A percentile compares a stretch with the other conserved stretches of the same genome.
Evolutionary conservation across 2,329 filamentous ascomycete species (phyloP).

Genomic region (Orbilia ellipsospora): DNA sequence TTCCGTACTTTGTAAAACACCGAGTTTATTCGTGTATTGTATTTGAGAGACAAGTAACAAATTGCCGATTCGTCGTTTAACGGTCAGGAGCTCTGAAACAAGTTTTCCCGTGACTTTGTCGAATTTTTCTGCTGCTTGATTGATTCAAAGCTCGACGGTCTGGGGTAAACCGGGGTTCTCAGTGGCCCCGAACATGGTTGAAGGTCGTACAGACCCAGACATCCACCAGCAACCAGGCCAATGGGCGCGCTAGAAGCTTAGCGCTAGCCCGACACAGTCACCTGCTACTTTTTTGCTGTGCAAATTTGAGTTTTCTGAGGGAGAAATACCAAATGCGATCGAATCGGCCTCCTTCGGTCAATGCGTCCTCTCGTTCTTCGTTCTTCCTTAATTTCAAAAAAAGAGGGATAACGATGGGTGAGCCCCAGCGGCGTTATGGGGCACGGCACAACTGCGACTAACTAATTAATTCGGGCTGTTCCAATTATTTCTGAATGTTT

Average conservation of each 20-base stretch:
- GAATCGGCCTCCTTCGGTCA: slow-evolving; percentile 36
- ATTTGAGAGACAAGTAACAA: slow-evolving; percentile 19
- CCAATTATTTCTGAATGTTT: neutral
- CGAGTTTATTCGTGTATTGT: slow-evolving; percentile 14
- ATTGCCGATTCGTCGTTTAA: slow-evolving; percentile 49
- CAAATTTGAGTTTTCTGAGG: slow-evolving; percentile 17
- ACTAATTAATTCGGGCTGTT: slow-evolving; percentile 29
- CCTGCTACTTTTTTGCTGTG: slow-evolving; percentile 49
- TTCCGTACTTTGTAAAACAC: no score
- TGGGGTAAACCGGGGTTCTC: slow-evolving; percentile 47
- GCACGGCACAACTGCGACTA: slow-evolving; percentile 35
- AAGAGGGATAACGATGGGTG: slow-evolving; percentile 3
- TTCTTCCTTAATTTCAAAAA: slow-evolving; percentile 15
- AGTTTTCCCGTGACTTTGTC: slow-evolving; percentile 49
- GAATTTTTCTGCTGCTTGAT: slow-evolving; percentile 14
- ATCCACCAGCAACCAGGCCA: slow-evolving; percentile 26
- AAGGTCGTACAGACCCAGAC: slow-evolving; percentile 52
- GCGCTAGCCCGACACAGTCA: slow-evolving; percentile 49
- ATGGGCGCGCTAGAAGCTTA: slow-evolving; percentile 48
- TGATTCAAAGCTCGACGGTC: slow-evolving; percentile 2
- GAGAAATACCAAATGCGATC: slow-evolving; percentile 19
- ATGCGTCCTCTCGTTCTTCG: slow-evolving; percentile 29
- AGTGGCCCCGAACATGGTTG: slow-evolving; percentile 34
- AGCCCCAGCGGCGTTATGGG: slow-evolving; percentile 7
- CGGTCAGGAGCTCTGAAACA: slow-evolving; percentile 51